phyloP scores from a whole-genome alignment of 768 basidiomycete species.

The Kwoniella dejecticola region DNA sequence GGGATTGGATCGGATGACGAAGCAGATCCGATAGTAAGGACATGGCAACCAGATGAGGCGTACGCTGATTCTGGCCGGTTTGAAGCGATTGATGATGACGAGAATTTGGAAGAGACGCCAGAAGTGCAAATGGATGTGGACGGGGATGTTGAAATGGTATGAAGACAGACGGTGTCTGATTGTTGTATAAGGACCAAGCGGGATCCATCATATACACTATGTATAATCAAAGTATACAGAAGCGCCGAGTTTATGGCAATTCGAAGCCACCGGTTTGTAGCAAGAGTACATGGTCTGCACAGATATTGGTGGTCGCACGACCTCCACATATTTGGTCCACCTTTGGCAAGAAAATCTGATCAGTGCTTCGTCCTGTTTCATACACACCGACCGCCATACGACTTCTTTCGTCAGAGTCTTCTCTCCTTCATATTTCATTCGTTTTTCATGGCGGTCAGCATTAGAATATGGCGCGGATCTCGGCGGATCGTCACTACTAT shows the following conservation, averaged over 20 bases:
- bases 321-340: conserved; percentile 18
- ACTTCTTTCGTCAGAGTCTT: background rate
- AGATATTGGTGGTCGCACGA: conserved; percentile 25
- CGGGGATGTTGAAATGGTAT: conserved; percentile 19
- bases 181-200: no score
- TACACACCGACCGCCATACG: background rate
- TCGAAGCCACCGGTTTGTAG: no score
- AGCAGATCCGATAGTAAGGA: conserved; percentile 26
- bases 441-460: background rate
- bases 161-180: no score
- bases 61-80: conserved; percentile 28
- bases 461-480: background rate
- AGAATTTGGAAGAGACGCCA: conserved; percentile 4
- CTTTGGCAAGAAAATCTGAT: background rate
- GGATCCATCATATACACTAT: no score
- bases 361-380: background rate
- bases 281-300: no score
- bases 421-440: background rate
- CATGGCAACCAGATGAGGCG: conserved; percentile 26
- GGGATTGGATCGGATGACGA: conserved; percentile 15
- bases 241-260: no score
- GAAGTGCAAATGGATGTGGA: conserved; percentile 12
- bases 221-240: no score
- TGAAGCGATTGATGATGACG: conserved; percentile 40
- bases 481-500: background rate